Evolutionary conservation across 495 filamentous ascomycete genomes (phyloP).

Genomic region (Darksidea phi): DNA sequence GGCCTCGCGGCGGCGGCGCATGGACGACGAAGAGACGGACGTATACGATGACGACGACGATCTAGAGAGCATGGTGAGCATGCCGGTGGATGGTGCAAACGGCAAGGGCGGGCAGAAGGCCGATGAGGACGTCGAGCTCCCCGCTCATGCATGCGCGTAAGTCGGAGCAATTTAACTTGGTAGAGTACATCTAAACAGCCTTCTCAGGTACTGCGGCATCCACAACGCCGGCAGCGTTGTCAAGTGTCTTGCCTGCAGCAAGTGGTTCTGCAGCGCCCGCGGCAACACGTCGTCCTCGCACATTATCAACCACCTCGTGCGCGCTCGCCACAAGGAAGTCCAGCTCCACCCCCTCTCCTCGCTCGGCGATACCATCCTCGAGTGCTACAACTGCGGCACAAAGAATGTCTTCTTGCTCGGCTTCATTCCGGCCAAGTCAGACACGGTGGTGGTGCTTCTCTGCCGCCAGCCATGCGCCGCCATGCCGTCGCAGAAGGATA

Average conservation of each 20-base stretch:
- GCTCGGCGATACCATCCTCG: conserved; percentile 94
- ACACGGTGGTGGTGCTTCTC: conserved; percentile 94
- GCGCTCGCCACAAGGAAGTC: conserved; percentile 97
- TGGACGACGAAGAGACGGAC: conserved; percentile 78
- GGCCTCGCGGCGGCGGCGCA: conserved; percentile 65
- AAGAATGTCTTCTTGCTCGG: conserved; percentile 99
- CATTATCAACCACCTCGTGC: conserved; percentile 97
- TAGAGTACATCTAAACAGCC: conserved; percentile 17
- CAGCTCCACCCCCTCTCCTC: conserved; percentile 92
- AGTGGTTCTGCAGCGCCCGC: conserved; percentile 99
- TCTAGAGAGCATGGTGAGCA: conserved; percentile 85
- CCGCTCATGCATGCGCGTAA: conserved; percentile 94
- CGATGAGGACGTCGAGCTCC: conserved; percentile 89
- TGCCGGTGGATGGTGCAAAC: conserved; percentile 72
- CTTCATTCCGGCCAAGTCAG: conserved; percentile 98
- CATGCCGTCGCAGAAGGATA: conserved; percentile 95
- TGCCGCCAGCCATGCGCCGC: conserved; percentile 96
- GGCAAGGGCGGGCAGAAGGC: conserved; percentile 59
- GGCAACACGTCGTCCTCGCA: conserved; percentile 96
- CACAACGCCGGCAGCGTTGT: conserved; percentile 93
- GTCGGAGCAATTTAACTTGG: conserved; percentile 43
- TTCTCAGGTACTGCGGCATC: conserved; percentile 87
- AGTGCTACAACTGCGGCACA: conserved; percentile 99
- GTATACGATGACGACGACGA: conserved; percentile 80
- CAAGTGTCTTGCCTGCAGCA: conserved; percentile 91